Conservation (phyloP, 2,329 filamentous ascomycete species). For the Mycogone perniciosa region DNA sequence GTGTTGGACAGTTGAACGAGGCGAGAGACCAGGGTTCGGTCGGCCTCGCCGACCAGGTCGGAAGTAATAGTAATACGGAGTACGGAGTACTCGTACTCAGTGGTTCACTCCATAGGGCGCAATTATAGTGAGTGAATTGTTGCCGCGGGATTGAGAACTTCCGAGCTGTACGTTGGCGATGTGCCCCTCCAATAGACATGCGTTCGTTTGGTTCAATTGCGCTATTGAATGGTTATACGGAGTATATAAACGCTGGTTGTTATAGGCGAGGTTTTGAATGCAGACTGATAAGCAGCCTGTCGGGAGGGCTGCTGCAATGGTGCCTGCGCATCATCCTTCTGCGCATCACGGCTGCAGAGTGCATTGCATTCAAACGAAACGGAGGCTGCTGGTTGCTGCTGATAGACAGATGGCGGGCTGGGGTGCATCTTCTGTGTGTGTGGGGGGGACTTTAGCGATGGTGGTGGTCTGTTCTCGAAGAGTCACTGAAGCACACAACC, state of each 20-base stretch:
- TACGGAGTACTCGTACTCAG: no score
- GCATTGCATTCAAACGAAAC: neutral
- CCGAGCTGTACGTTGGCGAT: no score
- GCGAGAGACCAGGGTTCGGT: neutral
- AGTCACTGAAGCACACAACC: neutral
- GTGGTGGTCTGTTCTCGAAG: conserved; percentile 7
- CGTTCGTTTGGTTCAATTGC: no score
- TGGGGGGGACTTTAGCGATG: conserved; percentile 2
- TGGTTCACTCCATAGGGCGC: no score
- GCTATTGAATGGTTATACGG: neutral
- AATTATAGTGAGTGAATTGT: no score
- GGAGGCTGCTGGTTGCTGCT: neutral
- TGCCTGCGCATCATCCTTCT: conserved; percentile 1
- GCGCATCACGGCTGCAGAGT: conserved; percentile 13
- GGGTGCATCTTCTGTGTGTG: conserved; percentile 1
- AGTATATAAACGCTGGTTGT: neutral
- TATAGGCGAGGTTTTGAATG: conserved; percentile 1
- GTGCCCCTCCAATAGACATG: no score
- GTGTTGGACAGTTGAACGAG: neutral
- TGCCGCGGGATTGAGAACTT: no score
- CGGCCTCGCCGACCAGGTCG: neutral
- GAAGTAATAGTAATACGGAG: neutral
- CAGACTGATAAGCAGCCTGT: conserved; percentile 2
- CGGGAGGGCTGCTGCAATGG: neutral
- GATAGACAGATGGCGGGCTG: neutral